Base-by-base conservation (phyloP, 306 rosid species). In the Vigna radiata region DNA sequence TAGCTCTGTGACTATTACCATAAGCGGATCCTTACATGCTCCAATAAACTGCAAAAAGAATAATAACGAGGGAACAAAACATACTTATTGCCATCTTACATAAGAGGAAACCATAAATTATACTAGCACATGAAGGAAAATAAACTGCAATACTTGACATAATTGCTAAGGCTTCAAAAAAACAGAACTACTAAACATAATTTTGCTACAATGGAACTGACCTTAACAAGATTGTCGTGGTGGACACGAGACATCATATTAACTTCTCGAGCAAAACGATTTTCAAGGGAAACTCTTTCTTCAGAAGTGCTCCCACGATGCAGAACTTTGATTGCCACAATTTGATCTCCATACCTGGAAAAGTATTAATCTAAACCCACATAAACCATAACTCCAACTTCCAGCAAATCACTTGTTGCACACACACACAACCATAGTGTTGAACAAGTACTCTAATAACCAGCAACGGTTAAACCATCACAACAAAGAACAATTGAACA, bases 1-100 rank as follows among this genome's bases (percentile, higher is more conserved):
- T 43, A 95, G 85, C 83, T 95, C 99, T 13, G 99, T 95, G 19
- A 95, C 97, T 77, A 95, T 91, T 85, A 95, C 99, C 99, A 95
- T 95, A 62, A 95, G 80, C 59, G 96, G 99, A 83, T 89, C 99
- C 84, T 95, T 92, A 79, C 99, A 95, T 16, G 97, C 97, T 89
- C 99, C 99, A 60, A 95, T 86, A 78, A 95, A 95, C 99, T 95
- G 92, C 83, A 73, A 62, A 63, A 63, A 77, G 8, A 46, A 43
- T 10, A 46, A 62, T 2, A 73, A 25, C 4, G 29, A 19, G 10
- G 17, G 47, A 44, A 25, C n/a, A 67, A 56, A 49, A 61, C 13
- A 25, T 37, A 79, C 70, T 69, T 56, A 80, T 50, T 39, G 80
- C 43, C 29, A 74, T 46, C 64, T 75, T 61, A 37, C 17, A 75